Conservation (phyloP, 371 early-diverging fungal genomes). For the Zychaea mexicana region DNA sequence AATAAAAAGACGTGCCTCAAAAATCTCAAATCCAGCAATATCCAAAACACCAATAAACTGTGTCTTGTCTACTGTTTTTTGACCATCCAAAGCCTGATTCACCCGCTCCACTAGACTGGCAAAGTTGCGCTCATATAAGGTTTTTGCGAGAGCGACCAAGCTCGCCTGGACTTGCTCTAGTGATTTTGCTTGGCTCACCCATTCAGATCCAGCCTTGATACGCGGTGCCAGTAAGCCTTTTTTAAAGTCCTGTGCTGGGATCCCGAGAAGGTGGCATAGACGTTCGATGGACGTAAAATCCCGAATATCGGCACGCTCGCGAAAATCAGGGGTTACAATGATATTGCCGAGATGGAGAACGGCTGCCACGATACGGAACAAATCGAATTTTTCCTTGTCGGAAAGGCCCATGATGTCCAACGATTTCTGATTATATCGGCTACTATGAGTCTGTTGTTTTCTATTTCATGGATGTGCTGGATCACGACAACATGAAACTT, state of each 20-base stretch:
- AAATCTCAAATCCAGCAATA: conserved; percentile 99
- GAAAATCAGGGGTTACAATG: conserved; percentile 64
- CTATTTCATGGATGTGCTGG: not conserved
- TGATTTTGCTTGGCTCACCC: conserved; percentile 92
- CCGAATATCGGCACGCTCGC: conserved; percentile 87
- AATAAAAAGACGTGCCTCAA: too few relatives aligned
- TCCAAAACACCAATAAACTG: conserved; percentile 98
- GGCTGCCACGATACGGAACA: conserved; percentile 89
- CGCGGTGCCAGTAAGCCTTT: conserved; percentile 88
- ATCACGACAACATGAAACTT: too few relatives aligned
- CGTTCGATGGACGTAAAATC: conserved; percentile 83
- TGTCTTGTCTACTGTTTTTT: conserved; percentile 46
- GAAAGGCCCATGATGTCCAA: conserved; percentile 87
- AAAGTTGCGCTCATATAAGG: conserved; percentile 99
- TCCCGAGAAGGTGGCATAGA: conserved; percentile 94
- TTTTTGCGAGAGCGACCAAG: conserved; percentile 92
- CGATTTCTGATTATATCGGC: conserved; percentile 55
- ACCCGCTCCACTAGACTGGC: conserved; percentile 87
- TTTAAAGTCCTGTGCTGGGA: conserved; percentile 86
- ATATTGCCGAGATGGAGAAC: conserved; percentile 98
- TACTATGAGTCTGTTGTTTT: not conserved
- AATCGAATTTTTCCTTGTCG: conserved; percentile 74
- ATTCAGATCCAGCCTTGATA: conserved; percentile 97
- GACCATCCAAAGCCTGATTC: conserved; percentile 85
- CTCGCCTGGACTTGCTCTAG: conserved; percentile 88